phyloP scores from a whole-genome alignment of 805 yeast species.

The Candida succiphila region DNA sequence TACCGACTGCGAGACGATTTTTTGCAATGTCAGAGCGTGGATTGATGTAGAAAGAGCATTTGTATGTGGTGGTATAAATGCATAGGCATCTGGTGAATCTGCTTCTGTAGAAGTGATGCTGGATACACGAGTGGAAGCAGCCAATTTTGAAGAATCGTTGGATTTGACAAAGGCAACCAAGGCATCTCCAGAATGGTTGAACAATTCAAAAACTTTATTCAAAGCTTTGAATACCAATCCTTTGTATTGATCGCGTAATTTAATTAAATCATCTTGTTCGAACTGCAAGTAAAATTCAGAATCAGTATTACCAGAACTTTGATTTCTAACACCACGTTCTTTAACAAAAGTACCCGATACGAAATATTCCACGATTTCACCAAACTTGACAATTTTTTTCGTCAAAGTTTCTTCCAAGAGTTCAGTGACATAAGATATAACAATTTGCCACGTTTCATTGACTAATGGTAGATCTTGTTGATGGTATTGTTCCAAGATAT shows the following conservation, averaged over 20 bases:
- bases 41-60: conserved; percentile 52
- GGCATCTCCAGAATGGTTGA: conserved; percentile 25
- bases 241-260: conserved; percentile 23
- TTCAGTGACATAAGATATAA: conserved; percentile 29
- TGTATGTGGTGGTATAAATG: conserved; percentile 55
- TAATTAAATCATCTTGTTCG: conserved; percentile 30
- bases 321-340: conserved; percentile 5
- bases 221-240: conserved; percentile 19
- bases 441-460: conserved; percentile 49
- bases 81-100: conserved; percentile 22
- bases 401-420: conserved; percentile 22
- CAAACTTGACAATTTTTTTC: conserved; percentile 36
- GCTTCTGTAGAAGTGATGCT: too few species aligned
- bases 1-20: conserved; percentile 27
- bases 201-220: conserved; percentile 15
- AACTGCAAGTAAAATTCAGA: conserved; percentile 26
- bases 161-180: conserved; percentile 17
- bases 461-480: conserved; percentile 40
- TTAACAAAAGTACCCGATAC: conserved; percentile 36
- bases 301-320: conserved; percentile 13
- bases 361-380: conserved; percentile 46
- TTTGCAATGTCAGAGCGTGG: conserved; percentile 37
- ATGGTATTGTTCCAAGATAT: too few species aligned
- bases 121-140: not conserved
- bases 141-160: conserved; percentile 5